A percentile compares a stretch with the other conserved stretches of the same genome.
These are phyloP conservation scores for Cystobasidium sp. DNA, from an alignment of 1,284 basidiomycete species.

Conservation along the genomic window DNA sequence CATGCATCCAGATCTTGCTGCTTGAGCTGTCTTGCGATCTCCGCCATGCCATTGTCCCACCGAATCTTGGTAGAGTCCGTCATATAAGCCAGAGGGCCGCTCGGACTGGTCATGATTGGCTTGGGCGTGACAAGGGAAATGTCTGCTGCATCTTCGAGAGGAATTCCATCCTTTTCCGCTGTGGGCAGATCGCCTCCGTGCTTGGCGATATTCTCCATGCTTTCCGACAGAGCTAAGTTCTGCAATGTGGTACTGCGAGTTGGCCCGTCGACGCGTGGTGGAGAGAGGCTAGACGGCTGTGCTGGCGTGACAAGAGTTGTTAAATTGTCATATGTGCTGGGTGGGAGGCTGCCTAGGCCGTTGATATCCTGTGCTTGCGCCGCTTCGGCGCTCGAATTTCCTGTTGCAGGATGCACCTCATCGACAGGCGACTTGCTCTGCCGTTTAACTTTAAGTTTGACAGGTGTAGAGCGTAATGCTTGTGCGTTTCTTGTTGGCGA, in stretches of 20 bases:
- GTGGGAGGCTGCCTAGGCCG: not conserved
- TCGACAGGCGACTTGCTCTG: not conserved
- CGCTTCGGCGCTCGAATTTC: not conserved
- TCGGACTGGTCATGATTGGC: not conserved
- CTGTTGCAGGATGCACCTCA: not conserved
- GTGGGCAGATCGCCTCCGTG: not conserved
- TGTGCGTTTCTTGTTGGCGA: not conserved
- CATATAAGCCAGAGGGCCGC: conserved; percentile 26
- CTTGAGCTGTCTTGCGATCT: conserved; percentile 30
- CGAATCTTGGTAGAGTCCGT: conserved; percentile 24
- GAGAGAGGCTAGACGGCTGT: not conserved
- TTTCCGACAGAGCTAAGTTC: conserved; percentile 13
- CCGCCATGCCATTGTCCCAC: conserved; percentile 27
- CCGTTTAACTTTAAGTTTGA: not conserved
- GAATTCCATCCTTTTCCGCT: not conserved
- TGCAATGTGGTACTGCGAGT: conserved; percentile 8
- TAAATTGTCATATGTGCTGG: not conserved
- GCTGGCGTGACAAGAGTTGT: not conserved
- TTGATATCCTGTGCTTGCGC: not conserved
- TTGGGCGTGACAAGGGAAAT: not conserved
- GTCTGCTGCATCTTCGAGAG: not conserved
- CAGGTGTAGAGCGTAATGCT: not conserved
- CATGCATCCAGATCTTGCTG: not conserved
- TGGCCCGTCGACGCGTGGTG: not conserved
- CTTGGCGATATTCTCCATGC: conserved; percentile 34